Percentiles rank a stretch among this genome's conserved stretches.
Conservation (phyloP, 805 yeast species). For the Cyberlindnera subsufficiens region DNA sequence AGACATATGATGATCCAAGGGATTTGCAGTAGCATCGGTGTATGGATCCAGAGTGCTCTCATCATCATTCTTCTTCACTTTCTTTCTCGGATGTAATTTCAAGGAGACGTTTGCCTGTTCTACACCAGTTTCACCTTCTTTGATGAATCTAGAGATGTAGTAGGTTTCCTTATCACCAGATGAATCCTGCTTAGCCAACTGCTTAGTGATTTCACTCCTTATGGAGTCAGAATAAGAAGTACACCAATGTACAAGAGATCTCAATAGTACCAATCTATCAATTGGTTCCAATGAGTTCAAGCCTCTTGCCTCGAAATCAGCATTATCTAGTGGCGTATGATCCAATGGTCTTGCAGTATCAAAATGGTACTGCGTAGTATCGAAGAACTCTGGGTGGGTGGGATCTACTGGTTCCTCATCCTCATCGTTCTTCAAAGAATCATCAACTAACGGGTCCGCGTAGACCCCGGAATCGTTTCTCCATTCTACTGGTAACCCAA, state of each 20-base stretch:
- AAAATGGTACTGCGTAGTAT: slow-evolving; percentile 5
- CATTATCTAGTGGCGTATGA: slow-evolving; percentile 18
- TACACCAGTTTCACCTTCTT: slow-evolving; percentile 18
- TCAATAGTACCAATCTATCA: slow-evolving; percentile 20
- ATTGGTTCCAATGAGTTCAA: slow-evolving; percentile 14
- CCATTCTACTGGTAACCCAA: slow-evolving; percentile 25
- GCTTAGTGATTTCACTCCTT: slow-evolving; percentile 8
- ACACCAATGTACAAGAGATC: slow-evolving; percentile 20
- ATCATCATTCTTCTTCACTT: slow-evolving; percentile 7
- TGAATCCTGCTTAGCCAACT: slow-evolving; percentile 12
- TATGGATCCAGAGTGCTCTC: slow-evolving; percentile 2
- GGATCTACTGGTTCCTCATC: slow-evolving; percentile 19
- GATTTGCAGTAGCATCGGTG: slow-evolving; percentile 16
- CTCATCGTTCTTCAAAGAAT: slow-evolving; percentile 2
- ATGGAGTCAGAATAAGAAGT: slow-evolving; percentile 14
- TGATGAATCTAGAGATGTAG: slow-evolving; percentile 20
- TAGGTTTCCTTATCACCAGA: slow-evolving; percentile 22
- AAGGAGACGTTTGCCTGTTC: slow-evolving; percentile 12
- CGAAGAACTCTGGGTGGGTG: slow-evolving; percentile 14
- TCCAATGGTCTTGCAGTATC: slow-evolving; percentile 12
- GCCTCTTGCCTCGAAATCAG: slow-evolving; percentile 14
- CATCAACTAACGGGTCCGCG: slow-evolving; percentile 2
- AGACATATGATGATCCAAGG: slow-evolving; percentile 15
- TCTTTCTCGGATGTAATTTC: slow-evolving; percentile 12
- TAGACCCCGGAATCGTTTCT: slow-evolving; percentile 20